These are phyloP conservation scores for Penicillium chermesinum DNA, from an alignment of 495 filamentous ascomycete species.

Conservation along the genomic window DNA sequence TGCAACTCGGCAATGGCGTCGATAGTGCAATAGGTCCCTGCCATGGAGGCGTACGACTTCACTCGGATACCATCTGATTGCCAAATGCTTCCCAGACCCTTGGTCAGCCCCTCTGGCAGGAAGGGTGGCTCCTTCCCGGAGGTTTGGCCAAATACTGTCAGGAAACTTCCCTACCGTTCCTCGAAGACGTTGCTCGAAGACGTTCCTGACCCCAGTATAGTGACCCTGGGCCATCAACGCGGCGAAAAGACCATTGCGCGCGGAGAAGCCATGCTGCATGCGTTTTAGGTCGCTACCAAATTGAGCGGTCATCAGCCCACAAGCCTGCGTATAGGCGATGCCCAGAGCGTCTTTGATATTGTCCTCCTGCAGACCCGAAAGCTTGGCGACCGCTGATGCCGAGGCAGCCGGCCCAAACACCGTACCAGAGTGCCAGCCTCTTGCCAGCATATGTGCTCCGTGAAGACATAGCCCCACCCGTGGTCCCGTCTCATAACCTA, in stretches of 20 bases:
- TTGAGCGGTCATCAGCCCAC: constrained; percentile 42
- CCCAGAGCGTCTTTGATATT: constrained; percentile 35
- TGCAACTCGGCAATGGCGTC: constrained; percentile 27
- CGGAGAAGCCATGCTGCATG: constrained; percentile 45
- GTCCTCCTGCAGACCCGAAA: constrained; percentile 23
- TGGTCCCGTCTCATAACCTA: constrained; percentile 37
- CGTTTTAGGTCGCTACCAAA: constrained; percentile 40
- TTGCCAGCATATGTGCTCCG: constrained; percentile 32
- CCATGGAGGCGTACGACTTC: constrained; percentile 39
- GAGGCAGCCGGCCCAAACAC: constrained; percentile 39
- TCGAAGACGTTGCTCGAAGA: constrained; percentile 42
- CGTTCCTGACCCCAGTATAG: constrained; percentile 42
- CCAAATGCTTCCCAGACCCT: constrained; percentile 37
- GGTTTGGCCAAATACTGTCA: constrained; percentile 34
- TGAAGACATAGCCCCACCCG: constrained; percentile 37
- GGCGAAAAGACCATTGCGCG: constrained; percentile 39
- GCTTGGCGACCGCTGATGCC: constrained; percentile 36
- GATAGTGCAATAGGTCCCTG: constrained; percentile 27
- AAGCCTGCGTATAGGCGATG: constrained; percentile 38
- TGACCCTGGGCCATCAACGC: constrained; percentile 32
- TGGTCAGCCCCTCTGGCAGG: constrained; percentile 22
- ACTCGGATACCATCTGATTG: constrained; percentile 31
- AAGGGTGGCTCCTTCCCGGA: constrained; percentile 26
- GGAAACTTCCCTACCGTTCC: constrained; percentile 38
- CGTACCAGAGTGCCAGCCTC: constrained; percentile 43